Evolutionary conservation across 1,284 basidiomycete species (phyloP).

Genomic region (Cerioporus squamosus): DNA sequence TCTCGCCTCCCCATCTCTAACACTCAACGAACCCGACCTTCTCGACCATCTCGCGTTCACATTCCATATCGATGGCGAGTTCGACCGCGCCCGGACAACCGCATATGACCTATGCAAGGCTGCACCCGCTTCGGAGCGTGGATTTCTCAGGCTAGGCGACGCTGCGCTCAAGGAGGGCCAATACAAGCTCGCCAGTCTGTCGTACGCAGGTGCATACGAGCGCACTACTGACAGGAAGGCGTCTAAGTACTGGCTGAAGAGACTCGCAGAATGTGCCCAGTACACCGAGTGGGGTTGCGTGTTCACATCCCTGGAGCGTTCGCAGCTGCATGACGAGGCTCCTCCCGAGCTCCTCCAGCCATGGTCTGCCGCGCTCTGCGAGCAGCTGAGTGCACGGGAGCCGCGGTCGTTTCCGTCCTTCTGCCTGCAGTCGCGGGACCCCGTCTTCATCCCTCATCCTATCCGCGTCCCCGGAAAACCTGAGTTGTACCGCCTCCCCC

Average conservation of each 20-base stretch:
- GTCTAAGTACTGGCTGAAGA: constrained; percentile 48
- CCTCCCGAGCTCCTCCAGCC: constrained; percentile 39
- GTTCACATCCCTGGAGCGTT: constrained; percentile 45
- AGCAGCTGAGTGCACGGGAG: constrained; percentile 35
- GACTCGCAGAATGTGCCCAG: constrained; percentile 46
- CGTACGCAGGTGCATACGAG: constrained; percentile 51
- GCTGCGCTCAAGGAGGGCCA: constrained; percentile 38
- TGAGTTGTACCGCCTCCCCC: constrained; percentile 47
- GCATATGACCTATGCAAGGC: constrained; percentile 37
- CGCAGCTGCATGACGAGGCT: constrained; percentile 41
- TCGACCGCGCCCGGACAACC: constrained; percentile 39
- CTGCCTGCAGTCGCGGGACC: constrained; percentile 46
- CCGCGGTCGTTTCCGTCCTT: constrained; percentile 39
- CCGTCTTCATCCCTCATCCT: constrained; percentile 41
- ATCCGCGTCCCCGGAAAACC: background rate
- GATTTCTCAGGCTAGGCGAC: constrained; percentile 56
- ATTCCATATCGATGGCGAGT: constrained; percentile 42
- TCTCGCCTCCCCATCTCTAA: constrained; percentile 31
- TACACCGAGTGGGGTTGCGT: constrained; percentile 57
- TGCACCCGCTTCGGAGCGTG: constrained; percentile 44
- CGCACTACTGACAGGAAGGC: constrained; percentile 42
- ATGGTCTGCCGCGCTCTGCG: constrained; percentile 46
- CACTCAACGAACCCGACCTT: constrained; percentile 35
- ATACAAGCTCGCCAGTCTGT: constrained; percentile 58
- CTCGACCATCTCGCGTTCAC: constrained; percentile 57